Evolutionary conservation across 2,329 filamentous ascomycete species (phyloP).

Genomic region (Colletotrichum gloeosporioides): DNA sequence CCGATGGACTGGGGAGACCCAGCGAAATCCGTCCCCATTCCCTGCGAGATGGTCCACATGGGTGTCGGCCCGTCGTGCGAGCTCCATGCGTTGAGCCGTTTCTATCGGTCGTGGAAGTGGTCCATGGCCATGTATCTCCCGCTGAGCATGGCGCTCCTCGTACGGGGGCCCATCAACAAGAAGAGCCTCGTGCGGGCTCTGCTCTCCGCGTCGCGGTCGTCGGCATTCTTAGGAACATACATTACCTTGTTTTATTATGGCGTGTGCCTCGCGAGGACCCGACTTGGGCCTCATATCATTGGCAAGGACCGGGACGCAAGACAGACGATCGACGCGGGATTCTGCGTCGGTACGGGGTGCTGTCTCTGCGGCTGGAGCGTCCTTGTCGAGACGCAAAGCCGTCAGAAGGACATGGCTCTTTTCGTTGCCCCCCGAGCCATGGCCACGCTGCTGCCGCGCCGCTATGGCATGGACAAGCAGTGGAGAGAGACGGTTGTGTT

Average conservation of each 20-base stretch:
- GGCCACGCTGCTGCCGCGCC: conserved; percentile 75
- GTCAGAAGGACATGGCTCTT: conserved; percentile 76
- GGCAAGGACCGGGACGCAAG: conserved; percentile 52
- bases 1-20: conserved; percentile 79
- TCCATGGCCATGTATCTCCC: conserved; percentile 80
- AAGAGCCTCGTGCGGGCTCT: conserved; percentile 54
- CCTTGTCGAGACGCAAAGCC: conserved; percentile 68
- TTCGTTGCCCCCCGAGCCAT: conserved; percentile 83
- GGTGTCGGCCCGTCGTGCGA: conserved; percentile 77
- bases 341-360: conserved; percentile 77
- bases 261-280: conserved; percentile 78
- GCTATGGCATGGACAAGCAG: conserved; percentile 67
- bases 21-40: conserved; percentile 70
- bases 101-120: conserved; percentile 73
- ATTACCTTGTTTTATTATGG: conserved; percentile 85
- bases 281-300: conserved; percentile 73
- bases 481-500: conserved; percentile 73
- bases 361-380: conserved; percentile 83
- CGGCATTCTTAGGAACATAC: conserved; percentile 78
- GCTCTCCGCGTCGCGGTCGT: conserved; percentile 70
- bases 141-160: conserved; percentile 70
- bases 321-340: conserved; percentile 62
- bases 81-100: conserved; percentile 72
- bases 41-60: conserved; percentile 87
- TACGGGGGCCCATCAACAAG: conserved; percentile 51